Evolutionary conservation across 2,329 filamentous ascomycete genomes (phyloP).

Genomic region (Penicillium sp.): DNA sequence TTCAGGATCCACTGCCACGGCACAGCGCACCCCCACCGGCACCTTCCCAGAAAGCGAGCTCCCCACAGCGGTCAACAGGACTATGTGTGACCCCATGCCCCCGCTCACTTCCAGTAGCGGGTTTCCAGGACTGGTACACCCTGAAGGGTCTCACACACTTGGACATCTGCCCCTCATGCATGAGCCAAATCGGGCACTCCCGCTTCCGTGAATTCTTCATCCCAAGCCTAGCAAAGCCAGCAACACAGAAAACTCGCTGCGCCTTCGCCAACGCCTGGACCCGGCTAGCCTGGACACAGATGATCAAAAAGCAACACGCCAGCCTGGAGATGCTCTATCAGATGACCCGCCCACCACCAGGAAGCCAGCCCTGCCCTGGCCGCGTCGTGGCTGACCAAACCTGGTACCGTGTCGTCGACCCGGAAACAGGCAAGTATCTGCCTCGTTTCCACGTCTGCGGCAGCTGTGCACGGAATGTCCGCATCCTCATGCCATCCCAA

Average conservation of each 20-base stretch:
- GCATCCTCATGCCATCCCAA: constrained; percentile 72
- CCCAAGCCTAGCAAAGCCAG: constrained; percentile 58
- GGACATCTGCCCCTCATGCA: constrained; percentile 81
- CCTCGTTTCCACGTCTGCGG: constrained; percentile 74
- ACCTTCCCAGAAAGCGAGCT: constrained; percentile 1
- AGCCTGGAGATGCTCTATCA: constrained; percentile 70
- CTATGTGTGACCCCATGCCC: constrained; percentile 66
- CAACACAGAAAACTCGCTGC: constrained; percentile 65
- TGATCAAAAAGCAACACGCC: constrained; percentile 66
- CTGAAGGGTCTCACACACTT: constrained; percentile 70
- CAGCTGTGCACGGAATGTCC: constrained; percentile 70
- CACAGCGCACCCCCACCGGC: background rate
- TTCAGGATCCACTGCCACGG: constrained; percentile 5
- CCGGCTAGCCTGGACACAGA: constrained; percentile 80
- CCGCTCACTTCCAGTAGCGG: constrained; percentile 61
- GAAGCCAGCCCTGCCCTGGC: constrained; percentile 60
- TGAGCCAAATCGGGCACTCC: constrained; percentile 68
- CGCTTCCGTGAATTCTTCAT: constrained; percentile 69
- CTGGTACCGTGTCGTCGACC: constrained; percentile 77
- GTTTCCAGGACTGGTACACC: constrained; percentile 78
- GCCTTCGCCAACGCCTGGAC: constrained; percentile 83
- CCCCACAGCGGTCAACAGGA: constrained; percentile 17
- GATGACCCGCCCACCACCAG: constrained; percentile 64
- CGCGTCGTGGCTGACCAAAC: constrained; percentile 56
- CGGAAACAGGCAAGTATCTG: constrained; percentile 63